phyloP scores from a whole-genome alignment of 805 yeast species.

The Zygosaccharomyces rouxii region DNA sequence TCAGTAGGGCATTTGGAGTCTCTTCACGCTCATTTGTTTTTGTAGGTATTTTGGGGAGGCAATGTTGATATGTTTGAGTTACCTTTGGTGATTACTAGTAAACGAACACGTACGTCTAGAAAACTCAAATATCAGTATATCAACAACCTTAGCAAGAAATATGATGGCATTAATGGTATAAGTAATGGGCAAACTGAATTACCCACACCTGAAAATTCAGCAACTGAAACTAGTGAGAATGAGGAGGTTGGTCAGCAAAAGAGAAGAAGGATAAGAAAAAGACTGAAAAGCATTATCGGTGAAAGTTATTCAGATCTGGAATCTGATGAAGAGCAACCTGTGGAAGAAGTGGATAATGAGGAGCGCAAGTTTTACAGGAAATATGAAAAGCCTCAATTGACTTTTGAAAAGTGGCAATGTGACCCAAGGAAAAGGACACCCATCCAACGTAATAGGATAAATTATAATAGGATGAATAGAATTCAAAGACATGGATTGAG shows the following conservation, averaged over 20 bases:
- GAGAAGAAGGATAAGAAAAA: conserved; percentile 18
- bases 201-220: conserved; percentile 28
- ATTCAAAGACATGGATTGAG: conserved; percentile 17
- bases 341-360: conserved; percentile 14
- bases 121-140: conserved; percentile 30
- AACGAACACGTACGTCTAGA: conserved; percentile 18
- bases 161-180: conserved; percentile 8
- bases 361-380: conserved; percentile 26
- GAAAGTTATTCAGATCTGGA: conserved; percentile 16
- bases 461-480: conserved; percentile 19
- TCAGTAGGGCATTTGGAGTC: neutral
- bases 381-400: conserved; percentile 31
- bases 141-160: conserved; percentile 20
- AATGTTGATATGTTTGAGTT: conserved; percentile 27
- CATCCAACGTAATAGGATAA: conserved; percentile 19
- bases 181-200: conserved; percentile 10
- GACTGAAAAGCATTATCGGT: conserved; percentile 24
- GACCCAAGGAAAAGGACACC: conserved; percentile 16
- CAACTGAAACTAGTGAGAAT: conserved; percentile 22
- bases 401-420: conserved; percentile 31
- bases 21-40: neutral
- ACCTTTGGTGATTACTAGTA: conserved; percentile 20
- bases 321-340: conserved; percentile 15
- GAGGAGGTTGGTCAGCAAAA: conserved; percentile 15
- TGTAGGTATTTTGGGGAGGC: neutral